Evolutionary conservation across 805 yeast genomes (phyloP), one percentile per base, ranked within the genome.

Genomic region (Saccharomyces eubayanus): DNA sequence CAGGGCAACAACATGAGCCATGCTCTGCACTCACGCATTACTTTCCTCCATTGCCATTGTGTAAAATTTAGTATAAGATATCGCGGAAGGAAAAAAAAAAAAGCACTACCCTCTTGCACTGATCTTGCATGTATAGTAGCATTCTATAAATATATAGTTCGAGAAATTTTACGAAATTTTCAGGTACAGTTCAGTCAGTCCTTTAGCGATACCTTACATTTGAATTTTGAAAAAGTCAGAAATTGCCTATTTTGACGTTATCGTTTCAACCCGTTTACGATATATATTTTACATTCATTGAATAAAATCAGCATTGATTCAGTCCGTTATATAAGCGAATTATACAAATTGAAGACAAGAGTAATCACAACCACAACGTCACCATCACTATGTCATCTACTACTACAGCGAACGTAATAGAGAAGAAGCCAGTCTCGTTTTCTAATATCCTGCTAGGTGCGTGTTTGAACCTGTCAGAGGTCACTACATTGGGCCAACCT

Each of bases 401-500:
- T 43, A 46, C 14, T 14, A 14, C 28, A 46, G 27, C 29, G 14
- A 27, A 30, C 30, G 20, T 30, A 28, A 41, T 84, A 53, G 77
- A 89, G 70, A 90, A 89, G 76, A 92, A 89, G 72, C 92, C 95
- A 51, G 79, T 94, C 62, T 85, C 86, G 58, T 86, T 88, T 72
- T 82, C 96, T 64, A 92, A 92, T 77, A 87, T 94, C 71, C 79
- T 89, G 53, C 78, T 94, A 54, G 98, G 98, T 58, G 97, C 97
- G 0, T 96, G 90, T 41, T 79, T 94, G 61, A 92, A 92, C 75
- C 67, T 92, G 77, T 87, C 89, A 54, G 98, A 91, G 71, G 97
- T 85, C 52, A 87, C 97, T 57, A 85, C 97, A 11, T 77, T 94
- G 62, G 99, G 99, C 53, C 99, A 94, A 72, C 99, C 99, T 11